Evolutionary conservation across 306 rosid genomes (phyloP).

Genomic region (Cyamopsis tetragonoloba): DNA sequence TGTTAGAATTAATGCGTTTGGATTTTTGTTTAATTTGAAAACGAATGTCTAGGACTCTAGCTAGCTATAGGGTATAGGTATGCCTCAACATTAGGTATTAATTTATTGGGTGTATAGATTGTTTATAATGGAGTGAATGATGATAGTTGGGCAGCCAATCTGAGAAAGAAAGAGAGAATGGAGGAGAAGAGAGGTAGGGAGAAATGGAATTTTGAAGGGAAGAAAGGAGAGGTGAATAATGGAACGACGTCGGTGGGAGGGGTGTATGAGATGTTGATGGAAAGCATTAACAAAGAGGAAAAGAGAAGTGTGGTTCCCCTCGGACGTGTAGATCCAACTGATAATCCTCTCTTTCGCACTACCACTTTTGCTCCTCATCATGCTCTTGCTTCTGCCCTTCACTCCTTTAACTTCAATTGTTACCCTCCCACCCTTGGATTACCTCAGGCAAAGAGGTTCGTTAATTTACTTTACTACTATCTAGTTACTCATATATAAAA

Average conservation of each 20-base stretch:
- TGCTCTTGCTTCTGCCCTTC: conserved; percentile 26
- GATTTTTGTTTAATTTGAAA: no score
- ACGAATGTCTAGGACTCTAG: no score
- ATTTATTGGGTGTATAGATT: no score
- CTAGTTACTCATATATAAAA: no score
- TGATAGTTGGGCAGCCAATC: no score
- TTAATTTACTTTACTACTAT: background rate
- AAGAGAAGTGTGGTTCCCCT: conserved; percentile 26
- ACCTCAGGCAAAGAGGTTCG: conserved; percentile 42
- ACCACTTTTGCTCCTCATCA: conserved; percentile 21
- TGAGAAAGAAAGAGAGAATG: background rate
- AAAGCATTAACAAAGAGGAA: conserved; percentile 23
- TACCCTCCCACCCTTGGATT: conserved; percentile 45
- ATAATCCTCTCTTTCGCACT: conserved; percentile 29
- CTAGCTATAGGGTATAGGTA: no score
- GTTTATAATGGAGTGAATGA: background rate
- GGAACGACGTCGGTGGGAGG: conserved; percentile 39
- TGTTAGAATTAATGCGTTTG: no score
- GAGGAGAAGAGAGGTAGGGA: conserved; percentile 35
- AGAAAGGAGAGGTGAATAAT: conserved; percentile 27
- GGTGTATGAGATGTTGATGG: conserved; percentile 10
- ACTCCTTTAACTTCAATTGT: conserved; percentile 38
- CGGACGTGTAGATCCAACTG: conserved; percentile 49
- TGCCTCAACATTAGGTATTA: no score
- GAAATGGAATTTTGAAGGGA: conserved; percentile 43